Evolutionary conservation across 176 grass and related monocot genomes (phyloP), one percentile per base, ranked within the genome.

Genomic region (Lolium multiflorum): DNA sequence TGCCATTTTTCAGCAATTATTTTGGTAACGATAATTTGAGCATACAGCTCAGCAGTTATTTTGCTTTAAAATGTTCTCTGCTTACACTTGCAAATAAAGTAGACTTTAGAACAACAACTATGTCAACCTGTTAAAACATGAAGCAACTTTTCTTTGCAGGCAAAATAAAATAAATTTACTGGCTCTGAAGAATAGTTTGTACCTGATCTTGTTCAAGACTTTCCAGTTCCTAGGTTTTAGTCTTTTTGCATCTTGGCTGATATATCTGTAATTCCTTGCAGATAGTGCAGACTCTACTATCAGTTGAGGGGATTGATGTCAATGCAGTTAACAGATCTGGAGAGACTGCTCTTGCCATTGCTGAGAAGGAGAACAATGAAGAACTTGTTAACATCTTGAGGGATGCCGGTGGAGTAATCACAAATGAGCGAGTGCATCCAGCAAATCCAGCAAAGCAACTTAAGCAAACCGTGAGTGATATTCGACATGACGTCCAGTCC

Each of bases 401-500:
- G 83, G 96, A 88, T 1, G 79, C 71, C 22, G 93, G 93, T 69
- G 93, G 88, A 18, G 89, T 84, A 69, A 87, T 69, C 26, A 87
- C 85, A 75, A 93, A 91, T 55, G 87, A 92, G 89, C 84, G 71
- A 84, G 61, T 46, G 80, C 90, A 90, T 49, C 93, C 91, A 26
- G 73, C 93, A 15, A 94, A 92, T 75, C 79, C 96, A 2, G 83
- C 86, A n/a, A 95, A 91, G 89, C 96, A 98, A 4, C 88, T 95
- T 10, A 98, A 98, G 84, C 81, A 98, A 79, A 98, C 96, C 9
- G 93, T 98, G 14, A 98, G 96, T 9, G 96, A 98, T 68, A 98
- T 98, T 20, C 87, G 88, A 79, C 96, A 98, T 12, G 96, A 87
- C 15, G 96, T 98, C 39, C 93, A 93, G 57, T 95, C 89, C 72